These are phyloP conservation scores for Rhododendron williamsianum DNA, from an alignment of 148 eudicot species.

Conservation along the genomic window DNA sequence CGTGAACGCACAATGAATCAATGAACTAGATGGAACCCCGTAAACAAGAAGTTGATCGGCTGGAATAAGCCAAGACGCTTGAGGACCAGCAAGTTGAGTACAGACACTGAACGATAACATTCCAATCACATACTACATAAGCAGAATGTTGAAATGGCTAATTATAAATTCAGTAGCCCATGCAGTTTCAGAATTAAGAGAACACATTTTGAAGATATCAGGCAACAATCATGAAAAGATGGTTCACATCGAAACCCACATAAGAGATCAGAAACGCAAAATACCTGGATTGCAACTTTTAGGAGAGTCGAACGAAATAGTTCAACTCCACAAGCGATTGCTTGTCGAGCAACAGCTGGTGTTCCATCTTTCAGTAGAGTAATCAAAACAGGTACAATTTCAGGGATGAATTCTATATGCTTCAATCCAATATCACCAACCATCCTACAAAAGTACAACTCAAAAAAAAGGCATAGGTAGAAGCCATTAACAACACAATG, in stretches of 20 bases:
- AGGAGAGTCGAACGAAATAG: slow-evolving; percentile 60
- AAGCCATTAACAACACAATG: not conserved
- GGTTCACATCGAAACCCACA: not conserved
- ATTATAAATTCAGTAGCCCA: not conserved
- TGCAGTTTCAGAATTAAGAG: not conserved
- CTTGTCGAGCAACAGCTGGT: slow-evolving; percentile 95
- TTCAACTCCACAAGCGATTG: slow-evolving; percentile 59
- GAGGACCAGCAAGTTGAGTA: slow-evolving; percentile 5
- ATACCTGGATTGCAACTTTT: slow-evolving; percentile 73
- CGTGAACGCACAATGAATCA: not conserved
- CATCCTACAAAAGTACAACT: slow-evolving; percentile 40
- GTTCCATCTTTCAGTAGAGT: slow-evolving; percentile 63
- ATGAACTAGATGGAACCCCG: not conserved
- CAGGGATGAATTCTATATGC: slow-evolving; percentile 63
- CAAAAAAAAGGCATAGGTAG: not conserved
- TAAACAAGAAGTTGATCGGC: not conserved
- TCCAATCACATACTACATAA: not conserved
- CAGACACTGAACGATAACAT: not conserved
- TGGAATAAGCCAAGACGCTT: not conserved
- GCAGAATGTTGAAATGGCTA: not conserved
- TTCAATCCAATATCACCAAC: slow-evolving; percentile 71
- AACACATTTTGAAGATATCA: not conserved
- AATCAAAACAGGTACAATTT: slow-evolving; percentile 58
- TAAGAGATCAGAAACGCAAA: slow-evolving; percentile 2
- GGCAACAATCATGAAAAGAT: not conserved